Conservation (phyloP, 2,329 filamentous ascomycete species). For the Alternaria infectoria region DNA sequence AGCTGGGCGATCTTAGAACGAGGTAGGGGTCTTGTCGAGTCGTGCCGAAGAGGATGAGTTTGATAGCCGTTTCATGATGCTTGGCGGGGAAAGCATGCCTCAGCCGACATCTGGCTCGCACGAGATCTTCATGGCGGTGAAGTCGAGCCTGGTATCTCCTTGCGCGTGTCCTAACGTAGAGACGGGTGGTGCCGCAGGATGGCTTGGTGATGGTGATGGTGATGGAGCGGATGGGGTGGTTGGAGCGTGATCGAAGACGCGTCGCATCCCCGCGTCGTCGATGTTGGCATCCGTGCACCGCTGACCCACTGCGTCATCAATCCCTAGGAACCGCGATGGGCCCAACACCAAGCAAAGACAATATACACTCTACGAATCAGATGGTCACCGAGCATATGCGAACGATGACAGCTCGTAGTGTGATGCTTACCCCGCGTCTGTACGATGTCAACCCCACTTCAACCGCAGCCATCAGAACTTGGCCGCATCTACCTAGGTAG, state of each 20-base stretch:
- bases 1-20: conserved; percentile 13
- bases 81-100: conserved; percentile 25
- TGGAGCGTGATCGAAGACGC: background rate
- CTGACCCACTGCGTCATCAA: background rate
- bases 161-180: background rate
- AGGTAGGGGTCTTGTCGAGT: conserved; percentile 11
- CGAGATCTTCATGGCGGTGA: background rate
- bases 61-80: conserved; percentile 25
- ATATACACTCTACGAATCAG: background rate
- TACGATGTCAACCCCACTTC: background rate
- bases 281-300: background rate
- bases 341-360: background rate
- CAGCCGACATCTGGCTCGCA: conserved; percentile 1
- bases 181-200: background rate
- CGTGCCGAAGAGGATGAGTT: conserved; percentile 17
- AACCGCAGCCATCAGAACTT: background rate
- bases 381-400: background rate
- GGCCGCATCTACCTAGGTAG: background rate
- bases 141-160: background rate
- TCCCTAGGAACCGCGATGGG: background rate
- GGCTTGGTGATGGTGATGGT: too few species aligned
- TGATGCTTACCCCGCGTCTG: background rate
- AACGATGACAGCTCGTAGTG: background rate
- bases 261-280: background rate
- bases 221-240: background rate